These are phyloP conservation scores for Cytidiella melzeri DNA, from an alignment of 768 basidiomycete genomes.

Conservation along the genomic window DNA sequence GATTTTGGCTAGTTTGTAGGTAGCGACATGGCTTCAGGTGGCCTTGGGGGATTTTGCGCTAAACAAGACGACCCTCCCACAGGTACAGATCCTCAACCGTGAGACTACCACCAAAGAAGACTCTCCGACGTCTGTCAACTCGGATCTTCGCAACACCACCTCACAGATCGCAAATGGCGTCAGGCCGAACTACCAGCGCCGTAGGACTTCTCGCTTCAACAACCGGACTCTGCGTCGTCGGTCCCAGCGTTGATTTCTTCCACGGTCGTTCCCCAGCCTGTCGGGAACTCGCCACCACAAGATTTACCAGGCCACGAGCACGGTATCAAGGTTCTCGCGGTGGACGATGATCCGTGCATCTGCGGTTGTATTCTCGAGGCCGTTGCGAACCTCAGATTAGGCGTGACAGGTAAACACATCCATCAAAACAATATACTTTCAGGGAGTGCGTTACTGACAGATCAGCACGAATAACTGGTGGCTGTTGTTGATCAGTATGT, in stretches of 20 bases:
- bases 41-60: conserved; percentile 41
- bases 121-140: neutral
- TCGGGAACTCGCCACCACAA: conserved; percentile 35
- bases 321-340: conserved; percentile 10
- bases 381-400: conserved; percentile 52
- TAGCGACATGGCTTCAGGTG: conserved; percentile 31
- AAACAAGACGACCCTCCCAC: conserved; percentile 17
- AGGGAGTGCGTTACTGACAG: conserved; percentile 33
- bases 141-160: neutral
- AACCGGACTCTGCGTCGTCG: neutral
- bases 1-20: neutral
- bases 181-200: neutral
- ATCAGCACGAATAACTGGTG: conserved; percentile 69
- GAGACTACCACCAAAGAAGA: neutral
- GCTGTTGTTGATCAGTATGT: conserved; percentile 73
- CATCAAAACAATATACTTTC: neutral
- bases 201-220: neutral
- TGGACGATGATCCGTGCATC: neutral
- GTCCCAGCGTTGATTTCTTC: neutral
- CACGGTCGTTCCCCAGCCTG: neutral
- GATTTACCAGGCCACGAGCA: conserved; percentile 35
- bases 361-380: neutral
- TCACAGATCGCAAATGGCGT: neutral
- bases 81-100: too few species aligned
- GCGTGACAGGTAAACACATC: conserved; percentile 49